Conservation (phyloP, 192 early-diverging fungal genomes). For the Gigaspora rosea region DNA sequence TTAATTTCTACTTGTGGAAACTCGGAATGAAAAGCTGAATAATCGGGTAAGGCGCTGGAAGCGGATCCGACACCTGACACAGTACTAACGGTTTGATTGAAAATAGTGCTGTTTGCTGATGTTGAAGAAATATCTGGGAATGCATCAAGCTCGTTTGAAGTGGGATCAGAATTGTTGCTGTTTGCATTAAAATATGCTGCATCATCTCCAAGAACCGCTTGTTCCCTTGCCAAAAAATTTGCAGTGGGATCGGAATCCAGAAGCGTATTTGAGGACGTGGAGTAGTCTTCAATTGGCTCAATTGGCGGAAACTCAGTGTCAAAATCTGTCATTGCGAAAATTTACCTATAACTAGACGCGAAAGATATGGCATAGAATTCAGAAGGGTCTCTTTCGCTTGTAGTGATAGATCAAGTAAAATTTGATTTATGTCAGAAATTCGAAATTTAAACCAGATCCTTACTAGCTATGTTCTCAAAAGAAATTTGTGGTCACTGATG, state of each 20-base stretch:
- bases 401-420: too few relatives aligned
- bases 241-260: slow-evolving; percentile 60
- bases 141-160: slow-evolving; percentile 17
- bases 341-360: not conserved
- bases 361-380: too few relatives aligned
- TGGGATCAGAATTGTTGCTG: not conserved
- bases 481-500: too few relatives aligned
- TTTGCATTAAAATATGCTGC: slow-evolving; percentile 57
- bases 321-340: not conserved
- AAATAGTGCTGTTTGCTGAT: slow-evolving; percentile 21
- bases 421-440: too few relatives aligned
- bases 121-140: slow-evolving; percentile 27
- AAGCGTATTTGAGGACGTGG: slow-evolving; percentile 37
- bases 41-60: not conserved
- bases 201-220: slow-evolving; percentile 69
- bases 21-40: slow-evolving; percentile 26
- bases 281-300: slow-evolving; percentile 11
- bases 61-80: slow-evolving; percentile 17
- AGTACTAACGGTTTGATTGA: slow-evolving; percentile 33
- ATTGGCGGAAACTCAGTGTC: slow-evolving; percentile 6
- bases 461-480: too few relatives aligned
- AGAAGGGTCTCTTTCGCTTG: too few relatives aligned
- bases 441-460: too few relatives aligned
- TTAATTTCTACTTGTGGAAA: slow-evolving; percentile 22
- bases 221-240: slow-evolving; percentile 78